Evolutionary conservation across 495 filamentous ascomycete species (phyloP).

Genomic region (Xylaria acuta): DNA sequence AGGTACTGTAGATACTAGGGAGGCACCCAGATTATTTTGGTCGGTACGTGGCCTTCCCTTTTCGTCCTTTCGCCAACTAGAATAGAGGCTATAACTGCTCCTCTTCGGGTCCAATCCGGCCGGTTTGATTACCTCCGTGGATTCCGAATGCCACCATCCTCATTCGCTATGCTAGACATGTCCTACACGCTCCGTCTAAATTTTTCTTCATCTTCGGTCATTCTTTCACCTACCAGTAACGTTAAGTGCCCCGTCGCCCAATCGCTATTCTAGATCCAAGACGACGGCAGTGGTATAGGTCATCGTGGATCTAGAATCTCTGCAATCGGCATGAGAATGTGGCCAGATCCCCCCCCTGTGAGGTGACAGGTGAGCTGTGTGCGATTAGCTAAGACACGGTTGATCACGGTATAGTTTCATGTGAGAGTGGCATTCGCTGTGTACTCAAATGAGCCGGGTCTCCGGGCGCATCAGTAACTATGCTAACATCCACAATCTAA

Average conservation of each 20-base stretch:
- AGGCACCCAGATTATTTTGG: no score
- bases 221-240: not conserved
- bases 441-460: not conserved
- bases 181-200: not conserved
- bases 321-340: not conserved
- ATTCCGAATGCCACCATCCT: not conserved
- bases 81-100: not conserved
- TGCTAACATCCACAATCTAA: not conserved
- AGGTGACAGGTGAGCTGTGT: not conserved
- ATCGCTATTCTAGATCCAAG: not conserved
- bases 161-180: not conserved
- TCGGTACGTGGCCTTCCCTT: not conserved
- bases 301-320: not conserved
- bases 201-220: not conserved
- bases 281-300: no score
- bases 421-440: not conserved
- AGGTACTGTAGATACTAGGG: no score
- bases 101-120: not conserved
- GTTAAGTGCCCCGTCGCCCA: not conserved
- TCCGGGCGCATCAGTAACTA: not conserved
- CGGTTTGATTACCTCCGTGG: not conserved
- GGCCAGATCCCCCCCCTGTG: not conserved
- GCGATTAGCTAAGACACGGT: constrained; percentile 5
- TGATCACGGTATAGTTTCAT: not conserved
- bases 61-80: not conserved